Evolutionary conservation across 768 basidiomycete species (phyloP).

Genomic region (Psilocybe tampanensis): DNA sequence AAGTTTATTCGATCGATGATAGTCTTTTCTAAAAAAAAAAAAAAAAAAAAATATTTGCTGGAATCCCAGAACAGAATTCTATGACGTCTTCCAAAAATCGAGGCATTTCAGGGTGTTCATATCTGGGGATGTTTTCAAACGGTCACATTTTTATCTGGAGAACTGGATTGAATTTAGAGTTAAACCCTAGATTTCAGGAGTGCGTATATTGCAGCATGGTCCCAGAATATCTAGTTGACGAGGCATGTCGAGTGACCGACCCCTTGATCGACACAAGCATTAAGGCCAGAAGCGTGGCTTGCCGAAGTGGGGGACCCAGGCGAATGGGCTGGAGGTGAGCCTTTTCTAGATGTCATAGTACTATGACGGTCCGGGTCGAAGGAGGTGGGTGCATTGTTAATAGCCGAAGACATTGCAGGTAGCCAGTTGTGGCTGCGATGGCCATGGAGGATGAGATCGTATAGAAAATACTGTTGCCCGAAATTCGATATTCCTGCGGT

Average conservation of each 20-base stretch:
- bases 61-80: too few species aligned
- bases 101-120: neutral
- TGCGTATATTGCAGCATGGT: neutral
- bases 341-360: neutral
- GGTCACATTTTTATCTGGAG: neutral
- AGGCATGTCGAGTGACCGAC: neutral
- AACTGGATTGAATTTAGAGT: neutral
- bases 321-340: neutral
- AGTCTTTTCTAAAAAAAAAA: too few species aligned
- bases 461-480: too few species aligned
- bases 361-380: neutral
- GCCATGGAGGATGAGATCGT: too few species aligned
- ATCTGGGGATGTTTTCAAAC: neutral
- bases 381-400: too few species aligned
- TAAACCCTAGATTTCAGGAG: neutral
- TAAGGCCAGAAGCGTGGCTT: conserved; percentile 2
- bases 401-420: too few species aligned
- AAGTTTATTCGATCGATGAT: too few species aligned
- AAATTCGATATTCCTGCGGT: too few species aligned
- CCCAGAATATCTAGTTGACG: neutral
- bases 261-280: conserved; percentile 8
- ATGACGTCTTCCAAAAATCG: neutral
- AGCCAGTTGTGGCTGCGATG: too few species aligned
- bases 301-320: too few species aligned
- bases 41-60: too few species aligned